Base-by-base conservation (phyloP, 176 grass and related monocot species). In the Aegilops sharonensis region DNA sequence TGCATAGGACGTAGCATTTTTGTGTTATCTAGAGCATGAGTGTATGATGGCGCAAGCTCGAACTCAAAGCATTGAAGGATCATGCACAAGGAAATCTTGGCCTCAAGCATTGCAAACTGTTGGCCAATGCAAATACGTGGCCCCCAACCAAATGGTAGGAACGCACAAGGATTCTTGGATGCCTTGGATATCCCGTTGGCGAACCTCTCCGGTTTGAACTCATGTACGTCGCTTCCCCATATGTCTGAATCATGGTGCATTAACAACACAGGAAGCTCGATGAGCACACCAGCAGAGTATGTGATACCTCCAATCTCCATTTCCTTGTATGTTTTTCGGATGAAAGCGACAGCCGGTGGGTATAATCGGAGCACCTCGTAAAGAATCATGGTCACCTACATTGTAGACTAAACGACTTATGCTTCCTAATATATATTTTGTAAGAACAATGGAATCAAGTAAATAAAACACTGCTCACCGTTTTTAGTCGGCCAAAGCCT, bases 351-450 rank as follows among this genome's bases (percentile, higher is more conserved):
- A 17, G 0, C 43, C 5, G 93, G 90, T 13, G 93, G 88, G 59
- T 94, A 97, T 29, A 97, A 12, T 14, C 94, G 56, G 3, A 97
- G 83, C 10, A 97, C 94, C 72, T 97, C 88, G 2, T 97, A 27
- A 8, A 97, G 83, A 29, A 94, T 92, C 94, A 97, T 94, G 1
- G 90, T 94, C 83, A 94, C 86, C 86, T 94, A 82, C 40, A 43
- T 11, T 43, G 40, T 43, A 43, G 40, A 43, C 40, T 3, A 43
- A 43, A 43, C 0, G 10, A 43, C 40, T 43, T 43, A 43, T 43
- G 40, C 40, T 43, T 43, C 9, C 10, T 3, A 43, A 11, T 43
- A 43, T 11, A 43, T 43, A 43, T 43, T 43, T 43, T 10, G 11
- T 43, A 43, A 10, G 10, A 11, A 43, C 40, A 43, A 43, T 11